A percentile compares a stretch with the other conserved stretches of the same genome.
phyloP scores from a whole-genome alignment of 83 land plant species.

The Isoetes engelmannii region DNA sequence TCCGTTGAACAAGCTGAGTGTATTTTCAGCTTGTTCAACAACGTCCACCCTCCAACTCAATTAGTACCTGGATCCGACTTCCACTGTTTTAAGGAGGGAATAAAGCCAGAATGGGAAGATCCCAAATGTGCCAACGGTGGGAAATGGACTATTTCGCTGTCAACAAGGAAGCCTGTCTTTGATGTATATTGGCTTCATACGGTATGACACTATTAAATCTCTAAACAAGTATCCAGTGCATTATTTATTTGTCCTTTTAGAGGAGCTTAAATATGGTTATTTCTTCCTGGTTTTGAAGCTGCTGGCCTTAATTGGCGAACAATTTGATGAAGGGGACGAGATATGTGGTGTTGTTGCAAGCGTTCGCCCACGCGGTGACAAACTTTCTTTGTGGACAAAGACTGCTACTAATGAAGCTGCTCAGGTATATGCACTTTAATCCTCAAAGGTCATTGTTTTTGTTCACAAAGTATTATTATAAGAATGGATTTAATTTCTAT shows the following conservation, averaged over 20 bases:
- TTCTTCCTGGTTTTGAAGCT: conserved; percentile 30
- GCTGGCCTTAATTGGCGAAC: conserved; percentile 88
- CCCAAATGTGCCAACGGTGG: conserved; percentile 85
- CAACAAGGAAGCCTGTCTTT: conserved; percentile 53
- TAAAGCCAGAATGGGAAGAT: conserved; percentile 97
- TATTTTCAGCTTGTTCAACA: conserved; percentile 62
- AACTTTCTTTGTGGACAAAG: conserved; percentile 80
- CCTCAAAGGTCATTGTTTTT: no score
- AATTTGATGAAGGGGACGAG: conserved; percentile 90
- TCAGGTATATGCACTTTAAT: no score
- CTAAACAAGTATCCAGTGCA: not conserved
- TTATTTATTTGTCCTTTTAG: not conserved
- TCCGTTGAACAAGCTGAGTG: not conserved
- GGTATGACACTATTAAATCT: conserved; percentile 27
- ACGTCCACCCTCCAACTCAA: conserved; percentile 72
- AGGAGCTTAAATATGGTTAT: no score
- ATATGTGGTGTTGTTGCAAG: conserved; percentile 90
- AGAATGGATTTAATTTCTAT: not conserved
- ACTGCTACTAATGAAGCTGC: conserved; percentile 89
- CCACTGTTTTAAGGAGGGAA: conserved; percentile 74
- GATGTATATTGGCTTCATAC: conserved; percentile 86
- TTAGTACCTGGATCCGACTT: conserved; percentile 67
- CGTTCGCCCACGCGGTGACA: conserved; percentile 66
- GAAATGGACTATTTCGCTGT: conserved; percentile 81
- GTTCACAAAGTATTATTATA: not conserved